Base-by-base conservation (phyloP, 768 basidiomycete genomes). In the Lactarius vividus region DNA sequence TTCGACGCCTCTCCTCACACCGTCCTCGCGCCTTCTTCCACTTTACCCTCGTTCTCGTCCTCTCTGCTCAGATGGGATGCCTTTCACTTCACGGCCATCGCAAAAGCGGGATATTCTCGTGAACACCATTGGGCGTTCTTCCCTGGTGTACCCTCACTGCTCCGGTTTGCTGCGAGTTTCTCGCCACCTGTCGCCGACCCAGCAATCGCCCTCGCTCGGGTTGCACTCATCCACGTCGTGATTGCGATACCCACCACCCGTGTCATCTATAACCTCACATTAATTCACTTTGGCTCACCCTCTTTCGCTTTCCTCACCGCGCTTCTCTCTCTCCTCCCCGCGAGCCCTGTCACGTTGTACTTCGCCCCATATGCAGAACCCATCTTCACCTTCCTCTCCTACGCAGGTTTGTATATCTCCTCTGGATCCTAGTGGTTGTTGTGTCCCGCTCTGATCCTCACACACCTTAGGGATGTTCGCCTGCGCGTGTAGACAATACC, bases 111-210 rank as follows among this genome's bases (percentile, higher is more conserved):
- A 10, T 83, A 88, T 70, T 66, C 68, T 0, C 86, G 85, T 73
- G 96, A 98, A 73, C 84, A 96, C 71, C 81, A 92, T 69, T 91
- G 91, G 83, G 96, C 96, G 0, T 98, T 94, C 75, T 83, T 94
- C 67, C 90, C 92, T 2, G 92, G 84, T 5, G 75, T 84, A 29
- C 83, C 91, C 3, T 71, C 78, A 13, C 57, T 90, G 58, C 81
- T 93, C 75, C 79, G 82, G 2, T 11, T 52, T 6, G 26, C 57
- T 59, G 46, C 46, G 62, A 3, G 33, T 42, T 16, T 26, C 57
- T 63, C 37, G 44, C 57, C 28, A 35, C 39, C 42, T 29, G 23
- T 37, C 20, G 40, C 59, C n/a, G 3, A 13, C 4, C 54, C 54
- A 20, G 40, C 61, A 18, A 53, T 60, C 18, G 15, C 70, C 42